Evolutionary conservation across 1,284 basidiomycete genomes (phyloP).

Genomic region (Ceratobasidium sp.): DNA sequence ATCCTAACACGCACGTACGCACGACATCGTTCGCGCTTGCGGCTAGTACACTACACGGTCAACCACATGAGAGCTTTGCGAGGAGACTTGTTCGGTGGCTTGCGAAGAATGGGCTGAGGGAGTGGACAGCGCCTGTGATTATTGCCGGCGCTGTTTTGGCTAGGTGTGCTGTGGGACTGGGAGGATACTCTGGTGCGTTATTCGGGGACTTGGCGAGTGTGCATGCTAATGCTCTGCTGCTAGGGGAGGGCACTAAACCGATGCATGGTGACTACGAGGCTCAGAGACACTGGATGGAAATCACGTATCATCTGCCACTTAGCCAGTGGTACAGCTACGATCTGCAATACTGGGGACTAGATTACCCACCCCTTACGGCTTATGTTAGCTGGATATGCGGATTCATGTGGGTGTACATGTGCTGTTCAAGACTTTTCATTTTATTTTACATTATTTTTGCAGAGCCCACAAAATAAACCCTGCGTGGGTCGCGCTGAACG

Average conservation of each 20-base stretch:
- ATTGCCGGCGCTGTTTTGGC: constrained; percentile 66
- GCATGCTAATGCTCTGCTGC: neutral
- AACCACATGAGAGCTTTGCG: constrained; percentile 61
- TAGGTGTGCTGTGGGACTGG: constrained; percentile 75
- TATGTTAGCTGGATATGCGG: constrained; percentile 87
- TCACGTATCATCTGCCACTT: constrained; percentile 79
- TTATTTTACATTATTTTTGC: constrained; percentile 45
- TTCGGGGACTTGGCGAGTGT: neutral
- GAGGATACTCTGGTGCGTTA: constrained; percentile 81
- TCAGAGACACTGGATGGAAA: constrained; percentile 93
- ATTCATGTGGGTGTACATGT: constrained; percentile 66
- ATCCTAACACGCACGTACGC: constrained; percentile 39
- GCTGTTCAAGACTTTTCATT: neutral
- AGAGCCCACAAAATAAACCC: constrained; percentile 77
- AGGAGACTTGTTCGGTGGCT: constrained; percentile 78
- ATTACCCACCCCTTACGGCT: constrained; percentile 92
- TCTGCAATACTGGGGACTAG: constrained; percentile 89
- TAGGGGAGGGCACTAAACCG: constrained; percentile 76
- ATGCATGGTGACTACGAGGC: constrained; percentile 95
- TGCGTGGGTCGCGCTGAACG: constrained; percentile 76
- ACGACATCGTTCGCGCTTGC: constrained; percentile 51
- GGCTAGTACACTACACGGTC: constrained; percentile 52
- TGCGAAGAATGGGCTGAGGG: constrained; percentile 71
- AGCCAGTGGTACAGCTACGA: constrained; percentile 88
- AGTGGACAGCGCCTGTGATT: constrained; percentile 65